Conservation (phyloP, 1,139 yeast genomes). For the Debaryomycetaceae sp. region DNA sequence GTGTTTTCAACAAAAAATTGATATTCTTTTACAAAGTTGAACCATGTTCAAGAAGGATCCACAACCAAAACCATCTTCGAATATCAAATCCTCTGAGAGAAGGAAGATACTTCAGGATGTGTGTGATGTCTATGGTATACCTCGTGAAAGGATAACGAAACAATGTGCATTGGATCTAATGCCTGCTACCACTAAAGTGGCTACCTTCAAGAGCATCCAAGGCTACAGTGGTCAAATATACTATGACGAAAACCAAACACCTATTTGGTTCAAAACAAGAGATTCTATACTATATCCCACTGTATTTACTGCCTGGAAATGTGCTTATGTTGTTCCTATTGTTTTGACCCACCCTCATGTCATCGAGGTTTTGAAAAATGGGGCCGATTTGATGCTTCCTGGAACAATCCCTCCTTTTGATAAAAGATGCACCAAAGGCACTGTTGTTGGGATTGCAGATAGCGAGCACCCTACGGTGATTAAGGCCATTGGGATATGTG, state of each 20-base stretch:
- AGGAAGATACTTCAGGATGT: conserved; percentile 54
- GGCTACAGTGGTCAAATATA: conserved; percentile 62
- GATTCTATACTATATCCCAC: conserved; percentile 65
- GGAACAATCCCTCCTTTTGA: conserved; percentile 85
- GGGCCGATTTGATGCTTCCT: conserved; percentile 90
- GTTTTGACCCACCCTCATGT: conserved; percentile 75
- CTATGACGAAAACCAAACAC: conserved; percentile 60
- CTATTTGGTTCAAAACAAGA: conserved; percentile 68
- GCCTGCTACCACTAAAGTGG: conserved; percentile 63
- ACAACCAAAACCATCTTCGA: conserved; percentile 68
- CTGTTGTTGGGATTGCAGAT: conserved; percentile 71
- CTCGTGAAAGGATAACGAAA: conserved; percentile 41
- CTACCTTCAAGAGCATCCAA: conserved; percentile 56
- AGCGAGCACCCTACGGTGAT: conserved; percentile 59
- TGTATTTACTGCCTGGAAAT: conserved; percentile 67
- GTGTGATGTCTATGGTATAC: conserved; percentile 43
- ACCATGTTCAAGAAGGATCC: conserved; percentile 66
- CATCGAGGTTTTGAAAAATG: conserved; percentile 57
- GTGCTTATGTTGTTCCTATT: conserved; percentile 62
- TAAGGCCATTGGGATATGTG: conserved; percentile 73
- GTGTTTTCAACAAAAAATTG: neutral
- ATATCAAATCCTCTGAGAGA: conserved; percentile 79
- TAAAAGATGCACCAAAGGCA: conserved; percentile 38
- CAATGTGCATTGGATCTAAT: conserved; percentile 48
- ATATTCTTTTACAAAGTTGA: neutral